phyloP scores from a whole-genome alignment of 169 alveolate species.

The Plasmodium inui region DNA sequence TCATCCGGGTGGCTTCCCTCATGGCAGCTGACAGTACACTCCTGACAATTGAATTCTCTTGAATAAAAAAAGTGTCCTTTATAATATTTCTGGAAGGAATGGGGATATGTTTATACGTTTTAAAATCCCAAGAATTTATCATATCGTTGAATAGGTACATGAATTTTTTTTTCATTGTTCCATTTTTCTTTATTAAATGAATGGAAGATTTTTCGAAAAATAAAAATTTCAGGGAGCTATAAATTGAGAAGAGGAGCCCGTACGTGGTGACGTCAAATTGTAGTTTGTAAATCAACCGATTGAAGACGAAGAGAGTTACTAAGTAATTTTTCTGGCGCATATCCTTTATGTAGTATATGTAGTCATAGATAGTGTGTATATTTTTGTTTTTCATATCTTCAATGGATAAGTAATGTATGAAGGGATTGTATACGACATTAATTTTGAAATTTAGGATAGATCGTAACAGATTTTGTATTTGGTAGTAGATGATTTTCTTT shows the following conservation, averaged over 20 bases:
- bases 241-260: constrained; percentile 23
- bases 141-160: constrained; percentile 18
- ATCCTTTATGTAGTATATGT: constrained; percentile 12
- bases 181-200: constrained; percentile 9
- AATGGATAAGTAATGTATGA: constrained; percentile 7
- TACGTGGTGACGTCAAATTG: constrained; percentile 4
- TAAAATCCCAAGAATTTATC: constrained; percentile 15
- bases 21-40: constrained; percentile 15
- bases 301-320: constrained; percentile 15
- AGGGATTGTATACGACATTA: constrained; percentile 17
- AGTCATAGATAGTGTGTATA: constrained; percentile 5
- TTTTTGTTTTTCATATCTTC: constrained; percentile 10
- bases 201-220: constrained; percentile 17
- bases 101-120: background rate
- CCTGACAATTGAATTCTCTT: constrained; percentile 6
- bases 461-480: constrained; percentile 42
- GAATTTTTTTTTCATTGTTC: constrained; percentile 14
- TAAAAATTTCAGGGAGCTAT: constrained; percentile 24
- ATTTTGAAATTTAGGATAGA: constrained; percentile 49
- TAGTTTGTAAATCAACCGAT: constrained; percentile 25
- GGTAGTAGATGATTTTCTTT: constrained; percentile 45
- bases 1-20: constrained; percentile 6
- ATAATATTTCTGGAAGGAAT: constrained; percentile 10
- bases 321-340: background rate
- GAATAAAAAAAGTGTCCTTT: constrained; percentile 1